Percentiles rank a stretch among this genome's conserved stretches.
These are phyloP conservation scores for Climacium dendroides DNA, from an alignment of 225 moss, liverwort and hornwort species.

Conservation along the genomic window DNA sequence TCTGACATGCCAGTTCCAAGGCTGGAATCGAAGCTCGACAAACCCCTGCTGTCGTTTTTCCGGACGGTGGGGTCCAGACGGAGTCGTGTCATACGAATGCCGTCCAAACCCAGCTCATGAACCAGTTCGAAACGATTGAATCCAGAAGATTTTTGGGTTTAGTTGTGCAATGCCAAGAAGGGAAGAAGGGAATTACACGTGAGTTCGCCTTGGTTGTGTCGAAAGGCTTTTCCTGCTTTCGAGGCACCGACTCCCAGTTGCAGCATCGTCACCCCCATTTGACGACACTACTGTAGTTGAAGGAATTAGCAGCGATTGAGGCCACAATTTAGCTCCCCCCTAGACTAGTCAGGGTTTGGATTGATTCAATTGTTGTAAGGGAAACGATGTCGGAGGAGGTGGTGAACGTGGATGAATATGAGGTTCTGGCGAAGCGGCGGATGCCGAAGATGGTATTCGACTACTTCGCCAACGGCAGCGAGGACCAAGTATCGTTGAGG, in stretches of 20 bases:
- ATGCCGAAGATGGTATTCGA: slow-evolving; percentile 77
- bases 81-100: background rate
- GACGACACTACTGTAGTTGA: background rate
- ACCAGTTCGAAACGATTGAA: background rate
- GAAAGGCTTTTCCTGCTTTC: background rate
- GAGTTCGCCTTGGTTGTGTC: background rate
- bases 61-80: background rate
- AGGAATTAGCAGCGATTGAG: background rate
- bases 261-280: background rate
- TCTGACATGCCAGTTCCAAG: background rate
- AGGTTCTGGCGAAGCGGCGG: slow-evolving; percentile 60
- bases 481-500: slow-evolving; percentile 66
- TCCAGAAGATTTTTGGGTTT: background rate
- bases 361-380: background rate
- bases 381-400: slow-evolving; percentile 28
- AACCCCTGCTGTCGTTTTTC: background rate
- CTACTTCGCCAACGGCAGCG: slow-evolving; percentile 76
- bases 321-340: background rate
- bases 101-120: background rate
- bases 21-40: background rate
- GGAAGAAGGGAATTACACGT: background rate
- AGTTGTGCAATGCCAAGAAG: background rate
- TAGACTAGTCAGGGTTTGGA: background rate
- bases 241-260: background rate
- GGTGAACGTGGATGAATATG: slow-evolving; percentile 64